Evolutionary conservation across 2,329 filamentous ascomycete species (phyloP).

Genomic region (Cryphonectria carpinicola): DNA sequence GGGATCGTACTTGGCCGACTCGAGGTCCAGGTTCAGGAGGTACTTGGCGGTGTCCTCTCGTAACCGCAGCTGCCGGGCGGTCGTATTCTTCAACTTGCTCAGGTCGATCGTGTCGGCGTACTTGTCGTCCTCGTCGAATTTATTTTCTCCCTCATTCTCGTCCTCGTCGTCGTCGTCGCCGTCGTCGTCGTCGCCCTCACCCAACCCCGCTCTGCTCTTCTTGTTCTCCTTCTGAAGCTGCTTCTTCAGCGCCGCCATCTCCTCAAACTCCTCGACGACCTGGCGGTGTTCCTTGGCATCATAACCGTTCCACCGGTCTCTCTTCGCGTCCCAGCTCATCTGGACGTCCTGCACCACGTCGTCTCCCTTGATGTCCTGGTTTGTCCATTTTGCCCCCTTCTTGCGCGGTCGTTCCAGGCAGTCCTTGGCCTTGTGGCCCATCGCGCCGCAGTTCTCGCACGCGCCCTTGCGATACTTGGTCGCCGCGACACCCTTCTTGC

Average conservation of each 20-base stretch:
- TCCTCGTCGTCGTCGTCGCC: slow-evolving; percentile 38
- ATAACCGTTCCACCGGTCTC: slow-evolving; percentile 98
- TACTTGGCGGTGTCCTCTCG: slow-evolving; percentile 98
- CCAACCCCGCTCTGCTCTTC: slow-evolving; percentile 55
- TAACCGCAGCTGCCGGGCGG: slow-evolving; percentile 86
- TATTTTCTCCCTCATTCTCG: neutral
- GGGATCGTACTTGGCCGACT: slow-evolving; percentile 96
- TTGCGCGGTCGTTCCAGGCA: slow-evolving; percentile 89
- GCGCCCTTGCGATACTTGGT: slow-evolving; percentile 98
- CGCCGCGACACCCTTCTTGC: slow-evolving; percentile 84
- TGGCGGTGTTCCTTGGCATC: slow-evolving; percentile 82
- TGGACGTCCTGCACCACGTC: slow-evolving; percentile 84
- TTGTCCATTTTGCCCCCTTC: slow-evolving; percentile 88
- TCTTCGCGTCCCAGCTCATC: slow-evolving; percentile 94
- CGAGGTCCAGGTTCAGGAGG: slow-evolving; percentile 88
- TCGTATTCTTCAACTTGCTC: slow-evolving; percentile 89
- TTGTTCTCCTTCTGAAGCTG: slow-evolving; percentile 53
- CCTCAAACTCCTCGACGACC: slow-evolving; percentile 88
- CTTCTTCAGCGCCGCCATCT: slow-evolving; percentile 76
- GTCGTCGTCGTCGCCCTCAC: slow-evolving; percentile 44
- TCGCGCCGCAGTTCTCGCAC: slow-evolving; percentile 96
- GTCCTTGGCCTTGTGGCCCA: slow-evolving; percentile 95
- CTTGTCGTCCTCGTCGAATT: slow-evolving; percentile 62
- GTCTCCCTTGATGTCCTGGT: slow-evolving; percentile 91
- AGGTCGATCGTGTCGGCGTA: slow-evolving; percentile 97